Evolutionary conservation across 1,139 yeast genomes (phyloP), one percentile per base, ranked within the genome.

Genomic region (Protomyces arabidopsidicola): DNA sequence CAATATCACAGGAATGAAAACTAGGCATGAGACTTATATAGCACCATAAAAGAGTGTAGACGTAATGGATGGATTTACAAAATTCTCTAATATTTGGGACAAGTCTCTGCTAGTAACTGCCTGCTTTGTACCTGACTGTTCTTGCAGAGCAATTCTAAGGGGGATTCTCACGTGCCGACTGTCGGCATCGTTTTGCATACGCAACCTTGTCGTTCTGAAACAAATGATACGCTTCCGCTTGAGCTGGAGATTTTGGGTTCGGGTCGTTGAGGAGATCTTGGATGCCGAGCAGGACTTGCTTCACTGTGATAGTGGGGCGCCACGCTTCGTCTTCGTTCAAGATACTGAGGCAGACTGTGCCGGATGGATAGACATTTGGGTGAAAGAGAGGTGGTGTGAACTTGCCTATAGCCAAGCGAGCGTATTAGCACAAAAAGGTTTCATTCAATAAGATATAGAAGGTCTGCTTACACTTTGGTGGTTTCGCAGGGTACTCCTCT

Each of bases 351-450:
- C 98, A 93, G 50, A 93, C 86, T 0, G 98, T 93, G 1, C 98
- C 98, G 67, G 96, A 88, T 1, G 98, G 98, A 71, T 93, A 93
- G 5, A 93, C 95, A 71, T 93, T 93, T 2, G 98, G 98, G 75
- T 93, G 98, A 76, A 90, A 93, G 72, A 93, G 93, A 0, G 88
- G 89, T 2, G 86, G 82, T 1, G 96, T 95, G 70, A 93, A 90
- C 75, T 83, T 61, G 65, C 68, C 67, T 42, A 39, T 10, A 5
- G 31, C 31, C 31, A 27, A 27, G 6, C 8, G 31, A 27, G 6
- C 8, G 31, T 27, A 27, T 27, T 27, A 27, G 31, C 31, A 27
- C 31, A 3, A 5, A 27, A 27, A 27, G 31, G 31, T 27, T 27
- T 42, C 55, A 35, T 65, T 22, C 45, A 51, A 24, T 2, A 2